Conservation (phyloP, 73 alveolate genomes). For the Blepharisma japonicum region DNA sequence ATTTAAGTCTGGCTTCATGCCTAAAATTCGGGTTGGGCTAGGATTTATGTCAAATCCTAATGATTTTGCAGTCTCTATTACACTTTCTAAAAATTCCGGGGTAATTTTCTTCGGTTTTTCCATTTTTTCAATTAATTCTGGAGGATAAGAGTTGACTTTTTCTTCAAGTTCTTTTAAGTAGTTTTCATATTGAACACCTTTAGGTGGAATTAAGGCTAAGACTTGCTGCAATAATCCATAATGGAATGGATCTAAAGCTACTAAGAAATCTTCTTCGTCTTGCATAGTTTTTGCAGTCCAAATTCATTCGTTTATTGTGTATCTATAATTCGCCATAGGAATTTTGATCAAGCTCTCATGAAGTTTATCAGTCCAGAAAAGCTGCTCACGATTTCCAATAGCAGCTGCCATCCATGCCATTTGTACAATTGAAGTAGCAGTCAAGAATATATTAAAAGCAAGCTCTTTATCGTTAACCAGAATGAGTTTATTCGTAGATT, state of each 20-base stretch:
- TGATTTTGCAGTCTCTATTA: background rate
- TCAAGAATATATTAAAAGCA: background rate
- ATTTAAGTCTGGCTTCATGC: too few relatives aligned
- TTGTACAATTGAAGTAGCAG: constrained; percentile 23
- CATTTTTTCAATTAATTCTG: background rate
- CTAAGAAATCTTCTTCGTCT: constrained; percentile 20
- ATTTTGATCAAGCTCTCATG: background rate
- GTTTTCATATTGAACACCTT: background rate
- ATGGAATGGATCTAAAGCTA: background rate
- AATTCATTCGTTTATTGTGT: background rate
- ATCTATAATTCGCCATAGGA: background rate
- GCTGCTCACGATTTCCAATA: background rate
- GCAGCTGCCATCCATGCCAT: constrained; percentile 5
- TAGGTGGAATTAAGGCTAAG: background rate
- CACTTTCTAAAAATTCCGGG: background rate
- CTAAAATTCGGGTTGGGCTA: background rate
- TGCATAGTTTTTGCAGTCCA: constrained; percentile 23
- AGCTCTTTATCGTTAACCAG: constrained; percentile 1
- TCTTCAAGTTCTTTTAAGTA: too few relatives aligned
- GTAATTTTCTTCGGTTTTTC: background rate
- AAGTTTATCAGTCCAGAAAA: constrained; percentile 6
- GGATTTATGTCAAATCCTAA: background rate
- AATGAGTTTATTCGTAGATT: background rate
- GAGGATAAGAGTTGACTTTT: too few relatives aligned
- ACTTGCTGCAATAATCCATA: constrained; percentile 5